Conservation (phyloP, 2,329 filamentous ascomycete genomes). For the Penicillium sp. region DNA sequence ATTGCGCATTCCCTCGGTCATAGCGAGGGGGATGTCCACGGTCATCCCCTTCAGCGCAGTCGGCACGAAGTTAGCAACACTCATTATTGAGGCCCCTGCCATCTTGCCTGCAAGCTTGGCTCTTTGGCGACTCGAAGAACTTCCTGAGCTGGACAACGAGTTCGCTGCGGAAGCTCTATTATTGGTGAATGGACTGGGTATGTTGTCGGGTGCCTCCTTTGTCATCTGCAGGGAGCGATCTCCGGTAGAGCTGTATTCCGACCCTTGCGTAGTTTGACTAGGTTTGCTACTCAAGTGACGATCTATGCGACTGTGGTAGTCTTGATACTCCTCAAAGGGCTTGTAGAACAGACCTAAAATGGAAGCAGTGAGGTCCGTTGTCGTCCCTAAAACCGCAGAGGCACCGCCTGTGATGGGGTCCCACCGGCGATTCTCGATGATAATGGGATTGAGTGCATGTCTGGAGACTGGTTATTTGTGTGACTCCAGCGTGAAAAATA, state of each 20-base stretch:
- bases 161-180: not conserved
- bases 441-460: not conserved
- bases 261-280: not conserved
- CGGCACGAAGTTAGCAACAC: conserved; percentile 23
- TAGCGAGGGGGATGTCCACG: conserved; percentile 36
- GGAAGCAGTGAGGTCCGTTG: not conserved
- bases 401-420: conserved; percentile 13
- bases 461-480: not conserved
- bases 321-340: not conserved
- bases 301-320: not conserved
- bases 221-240: not conserved
- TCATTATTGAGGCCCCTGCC: conserved; percentile 14
- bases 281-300: not conserved
- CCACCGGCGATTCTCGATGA: conserved; percentile 19
- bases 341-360: not conserved
- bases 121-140: no score
- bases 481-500: not conserved
- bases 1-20: conserved; percentile 34
- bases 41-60: conserved; percentile 28
- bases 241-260: not conserved
- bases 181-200: not conserved
- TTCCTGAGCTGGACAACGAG: no score
- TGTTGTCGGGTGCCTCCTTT: not conserved
- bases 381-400: not conserved
- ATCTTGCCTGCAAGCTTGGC: not conserved